These are phyloP conservation scores for Zizania palustris DNA, from an alignment of 202 grass and related monocot genomes.

Conservation along the genomic window DNA sequence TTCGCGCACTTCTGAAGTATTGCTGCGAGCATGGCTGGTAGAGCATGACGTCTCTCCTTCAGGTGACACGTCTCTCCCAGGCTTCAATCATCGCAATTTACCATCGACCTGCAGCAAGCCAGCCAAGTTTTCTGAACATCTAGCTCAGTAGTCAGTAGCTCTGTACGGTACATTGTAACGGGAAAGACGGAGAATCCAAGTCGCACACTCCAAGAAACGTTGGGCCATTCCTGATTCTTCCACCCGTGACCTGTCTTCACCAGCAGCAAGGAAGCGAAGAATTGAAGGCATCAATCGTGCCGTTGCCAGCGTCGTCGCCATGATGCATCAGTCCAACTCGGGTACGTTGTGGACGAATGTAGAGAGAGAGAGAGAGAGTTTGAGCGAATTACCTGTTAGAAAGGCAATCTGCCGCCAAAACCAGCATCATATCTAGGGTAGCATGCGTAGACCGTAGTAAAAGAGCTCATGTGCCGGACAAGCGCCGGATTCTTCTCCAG, in stretches of 20 bases:
- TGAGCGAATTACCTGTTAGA: too few species aligned
- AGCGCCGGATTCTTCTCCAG: slow-evolving; percentile 14
- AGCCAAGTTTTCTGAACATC: too few species aligned
- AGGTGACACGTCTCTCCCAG: slow-evolving; percentile 8
- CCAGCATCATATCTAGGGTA: background rate
- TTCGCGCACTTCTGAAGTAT: background rate
- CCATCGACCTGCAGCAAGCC: background rate
- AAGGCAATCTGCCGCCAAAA: background rate
- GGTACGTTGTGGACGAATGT: background rate
- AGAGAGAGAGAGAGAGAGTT: too few species aligned
- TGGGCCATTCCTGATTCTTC: too few species aligned
- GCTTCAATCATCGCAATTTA: background rate
- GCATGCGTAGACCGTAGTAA: background rate
- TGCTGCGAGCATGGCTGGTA: too few species aligned
- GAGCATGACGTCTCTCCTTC: slow-evolving; percentile 4
- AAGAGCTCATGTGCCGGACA: background rate
- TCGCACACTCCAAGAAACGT: slow-evolving; percentile 40
- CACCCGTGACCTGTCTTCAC: background rate
- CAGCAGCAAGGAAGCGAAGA: background rate
- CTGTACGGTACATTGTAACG: background rate
- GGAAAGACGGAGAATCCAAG: background rate
- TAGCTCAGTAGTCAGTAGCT: background rate
- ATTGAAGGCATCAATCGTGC: background rate
- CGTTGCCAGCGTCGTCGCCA: slow-evolving; percentile 19
- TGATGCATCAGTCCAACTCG: slow-evolving; percentile 5